Base-by-base conservation (phyloP, 1,139 yeast species). In the Scheffersomyces parashehatae region DNA sequence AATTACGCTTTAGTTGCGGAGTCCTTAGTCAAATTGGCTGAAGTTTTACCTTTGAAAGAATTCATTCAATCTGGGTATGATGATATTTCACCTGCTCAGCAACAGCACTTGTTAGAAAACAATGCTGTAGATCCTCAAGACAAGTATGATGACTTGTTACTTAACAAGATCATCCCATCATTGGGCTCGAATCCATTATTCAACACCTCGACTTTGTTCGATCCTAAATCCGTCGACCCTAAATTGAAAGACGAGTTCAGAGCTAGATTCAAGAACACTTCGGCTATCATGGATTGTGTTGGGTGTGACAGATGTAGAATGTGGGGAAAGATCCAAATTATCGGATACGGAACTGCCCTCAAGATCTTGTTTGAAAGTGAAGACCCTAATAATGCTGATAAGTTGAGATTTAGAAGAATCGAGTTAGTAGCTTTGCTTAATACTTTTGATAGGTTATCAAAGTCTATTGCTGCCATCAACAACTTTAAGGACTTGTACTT, bases 271-370 rank as follows among this genome's bases (percentile, higher is more conserved):
- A 83, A 83, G 60, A 95, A 93, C 62, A 95, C 93, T 29, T 85
- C 96, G 29, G 86, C 88, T 41, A 82, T 93, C 40, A 93, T 95
- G 97, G 97, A 93, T 65, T 93, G 99, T 72, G 98, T 93, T 38
- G 97, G 97, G 32, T 93, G 99, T 70, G 99, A 93, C 64, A 79
- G 98, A 62, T 93, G 99, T 65, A 81, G 98, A 59, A 74, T 95
- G 68, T 93, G 99, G 99, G 99, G 99, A 13, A 93, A 95, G 65
- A 79, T 93, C 26, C 99, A 93, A 70, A 89, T 96, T 1, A 89
- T 95, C 15, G 99, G 99, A 24, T 93, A 93, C 63, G 99, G 98
- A 20, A 93, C 99, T 14, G 96, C 97, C 2, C 77, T 95, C 59
- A 93, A 93, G 66, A 78, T 91, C 24, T 70, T 93, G 48, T 89